Conservation (phyloP, 176 grass and related monocot species). For the Poa annua region DNA sequence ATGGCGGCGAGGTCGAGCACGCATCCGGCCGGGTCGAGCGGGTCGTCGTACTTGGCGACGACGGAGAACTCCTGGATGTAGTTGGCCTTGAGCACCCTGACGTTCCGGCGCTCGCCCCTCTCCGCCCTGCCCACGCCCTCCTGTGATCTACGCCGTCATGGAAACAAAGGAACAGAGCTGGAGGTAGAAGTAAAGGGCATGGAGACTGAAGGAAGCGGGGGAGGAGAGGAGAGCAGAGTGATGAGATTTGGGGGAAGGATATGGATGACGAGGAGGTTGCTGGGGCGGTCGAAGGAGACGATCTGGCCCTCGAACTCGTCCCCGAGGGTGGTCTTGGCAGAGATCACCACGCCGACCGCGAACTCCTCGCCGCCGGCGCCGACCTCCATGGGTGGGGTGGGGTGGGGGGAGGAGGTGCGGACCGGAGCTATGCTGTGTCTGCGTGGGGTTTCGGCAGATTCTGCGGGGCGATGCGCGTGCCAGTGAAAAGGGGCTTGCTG, state of each 20-base stretch:
- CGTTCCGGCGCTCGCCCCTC: slow-evolving; percentile 59
- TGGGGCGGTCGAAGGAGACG: slow-evolving; percentile 83
- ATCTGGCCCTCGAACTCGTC: slow-evolving; percentile 93
- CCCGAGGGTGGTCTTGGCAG: slow-evolving; percentile 72
- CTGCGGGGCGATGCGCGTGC: slow-evolving; percentile 38
- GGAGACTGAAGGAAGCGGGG: background rate
- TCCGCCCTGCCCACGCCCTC: slow-evolving; percentile 62
- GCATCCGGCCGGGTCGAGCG: slow-evolving; percentile 72
- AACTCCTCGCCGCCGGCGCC: slow-evolving; percentile 85
- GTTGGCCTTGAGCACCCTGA: slow-evolving; percentile 88
- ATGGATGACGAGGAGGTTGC: slow-evolving; percentile 95
- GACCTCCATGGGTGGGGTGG: slow-evolving; percentile 44
- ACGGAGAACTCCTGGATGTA: slow-evolving; percentile 85
- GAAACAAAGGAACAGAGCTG: slow-evolving; percentile 46
- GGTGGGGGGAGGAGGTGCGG: slow-evolving; percentile 7
- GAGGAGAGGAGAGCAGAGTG: background rate
- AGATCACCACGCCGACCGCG: slow-evolving; percentile 77
- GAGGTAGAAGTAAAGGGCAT: background rate
- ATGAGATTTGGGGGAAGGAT: slow-evolving; percentile 66
- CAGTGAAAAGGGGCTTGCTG: background rate
- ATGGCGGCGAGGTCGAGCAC: slow-evolving; percentile 69
- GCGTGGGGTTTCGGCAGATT: slow-evolving; percentile 25
- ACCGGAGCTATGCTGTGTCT: slow-evolving; percentile 2
- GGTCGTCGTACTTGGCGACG: slow-evolving; percentile 65
- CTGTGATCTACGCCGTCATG: slow-evolving; percentile 72